These are phyloP conservation scores for Aegilops speltoides DNA, from an alignment of 176 grass and related monocot genomes.

Conservation along the genomic window DNA sequence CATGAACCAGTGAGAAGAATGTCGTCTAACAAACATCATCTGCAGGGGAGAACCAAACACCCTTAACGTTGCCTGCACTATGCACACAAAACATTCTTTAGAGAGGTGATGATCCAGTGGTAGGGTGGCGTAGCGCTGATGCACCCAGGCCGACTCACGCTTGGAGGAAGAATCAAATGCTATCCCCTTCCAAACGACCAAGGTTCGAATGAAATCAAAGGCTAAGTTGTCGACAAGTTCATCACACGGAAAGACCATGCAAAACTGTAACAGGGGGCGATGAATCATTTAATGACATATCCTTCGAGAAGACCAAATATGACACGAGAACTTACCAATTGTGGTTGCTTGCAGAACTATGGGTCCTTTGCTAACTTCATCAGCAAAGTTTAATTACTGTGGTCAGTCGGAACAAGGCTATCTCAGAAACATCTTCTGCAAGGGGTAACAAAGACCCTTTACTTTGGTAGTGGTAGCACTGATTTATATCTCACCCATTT, in stretches of 20 bases:
- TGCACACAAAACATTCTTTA: not conserved
- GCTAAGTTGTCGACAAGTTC: accelerated
- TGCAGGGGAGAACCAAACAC: not conserved
- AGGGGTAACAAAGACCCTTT: not conserved
- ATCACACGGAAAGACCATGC: not conserved
- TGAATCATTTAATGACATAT: no score
- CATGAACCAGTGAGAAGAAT: not conserved
- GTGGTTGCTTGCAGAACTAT: not conserved
- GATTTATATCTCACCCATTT: not conserved
- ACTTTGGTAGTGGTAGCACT: not conserved
- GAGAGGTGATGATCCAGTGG: not conserved
- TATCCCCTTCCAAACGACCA: not conserved
- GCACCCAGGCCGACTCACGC: not conserved
- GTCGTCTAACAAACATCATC: not conserved
- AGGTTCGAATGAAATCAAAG: not conserved
- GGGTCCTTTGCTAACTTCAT: not conserved
- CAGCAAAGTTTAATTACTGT: not conserved
- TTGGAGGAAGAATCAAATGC: not conserved
- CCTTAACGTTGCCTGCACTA: no score
- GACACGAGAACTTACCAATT: not conserved
- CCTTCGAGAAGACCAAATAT: not conserved
- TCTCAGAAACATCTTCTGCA: not conserved
- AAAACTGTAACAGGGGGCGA: no score
- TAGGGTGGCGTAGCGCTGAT: not conserved
- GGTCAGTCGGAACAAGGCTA: no score